Evolutionary conservation across 116 monocot genomes (phyloP), one percentile per base, ranked within the genome.

Genomic region (Thalassia testudinum): DNA sequence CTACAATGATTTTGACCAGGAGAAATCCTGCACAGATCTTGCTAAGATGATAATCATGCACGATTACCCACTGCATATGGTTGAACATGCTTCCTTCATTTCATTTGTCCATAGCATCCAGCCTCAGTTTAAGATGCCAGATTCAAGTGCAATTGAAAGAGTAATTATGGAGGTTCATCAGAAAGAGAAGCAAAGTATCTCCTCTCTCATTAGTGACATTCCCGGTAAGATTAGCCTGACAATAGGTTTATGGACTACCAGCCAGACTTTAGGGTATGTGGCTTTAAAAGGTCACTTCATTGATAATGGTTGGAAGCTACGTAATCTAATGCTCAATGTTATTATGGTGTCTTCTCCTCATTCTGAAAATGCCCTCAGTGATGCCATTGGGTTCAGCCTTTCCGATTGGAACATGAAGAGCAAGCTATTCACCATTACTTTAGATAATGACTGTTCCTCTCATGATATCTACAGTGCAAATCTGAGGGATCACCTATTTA

Each of bases 41-140:
- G 87, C 92, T 24, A 86, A 80, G 72, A 83, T 92, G 92, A 80
- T n/a, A n/a, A n/a, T n/a, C n/a, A n/a, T n/a, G n/a, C n/a, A n/a
- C n/a, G n/a, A n/a, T n/a, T n/a, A n/a, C 53, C 92, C 86, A 45
- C 72, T 92, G 29, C 72, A 92, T 59, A 87, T 83, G 57, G 92
- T 87, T 50, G 78, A 92, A 37, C 77, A 87, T 26, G 57, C 74
- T 37, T 67, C 77, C 59, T 87, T 92, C 38, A 59, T 61, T n/a
- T 43, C 72, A 47, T 92, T 92, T 62, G 71, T 71, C 25, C 80
- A 83, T 34, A 75, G 78, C 66, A 72, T 92, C 14, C 86, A 92
- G 38, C 92, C 92, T 11, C 80, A 77, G 24, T 92, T 92, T 57
- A 92, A 62, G 56, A 77, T 80, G 64, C 52, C 68, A 48, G 77